Evolutionary conservation across 306 rosid genomes (phyloP), one percentile per base, ranked within the genome.

Genomic region (Acacia acuminata): DNA sequence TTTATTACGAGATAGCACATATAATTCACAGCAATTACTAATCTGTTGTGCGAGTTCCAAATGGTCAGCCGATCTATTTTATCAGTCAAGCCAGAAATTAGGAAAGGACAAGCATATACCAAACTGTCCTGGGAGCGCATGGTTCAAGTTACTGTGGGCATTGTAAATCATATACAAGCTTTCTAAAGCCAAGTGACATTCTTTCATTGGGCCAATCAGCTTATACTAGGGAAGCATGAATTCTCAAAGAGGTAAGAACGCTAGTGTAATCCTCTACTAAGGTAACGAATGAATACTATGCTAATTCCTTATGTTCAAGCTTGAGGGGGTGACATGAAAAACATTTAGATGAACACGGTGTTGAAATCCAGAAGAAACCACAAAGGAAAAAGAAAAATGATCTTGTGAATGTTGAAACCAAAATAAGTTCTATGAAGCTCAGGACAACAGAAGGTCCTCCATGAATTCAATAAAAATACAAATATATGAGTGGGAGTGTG

Each of bases 41-140:
- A 78, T 73, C 63, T 64, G 27, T 69, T 56, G 36, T 73, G 60
- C 47, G 77, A 74, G 69, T 77, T 82, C 79, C 66, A 34, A 56
- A 56, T 73, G 51, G 19, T 66, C 71, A 68, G 73, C 50, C 17
- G 30, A 13, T 58, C 30, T 44, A 82, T 11, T 38, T 48, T 42
- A 82, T 48, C 65, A 67, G 55, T 78, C 10, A 25, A 68, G 53
- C 20, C 70, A 83, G 50, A 72, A 30, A 44, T 16, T 16, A 4
- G 63, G n/a, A 51, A 25, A 50, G 36, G 73, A 67, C 9, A 20
- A 77, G 69, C 69, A 65, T 74, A 77, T 64, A 47, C 75, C 34
- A 24, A 73, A 73, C 63, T 45, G 68, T 47, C 40, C 60, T 65
- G 70, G 74, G 56, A 44, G 58, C 24, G 17, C 13, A 17, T 10